A percentile compares a stretch with the other conserved stretches of the same genome.
Evolutionary conservation across 2,329 filamentous ascomycete species (phyloP).

Genomic region (Emergomyces pasteurianus): DNA sequence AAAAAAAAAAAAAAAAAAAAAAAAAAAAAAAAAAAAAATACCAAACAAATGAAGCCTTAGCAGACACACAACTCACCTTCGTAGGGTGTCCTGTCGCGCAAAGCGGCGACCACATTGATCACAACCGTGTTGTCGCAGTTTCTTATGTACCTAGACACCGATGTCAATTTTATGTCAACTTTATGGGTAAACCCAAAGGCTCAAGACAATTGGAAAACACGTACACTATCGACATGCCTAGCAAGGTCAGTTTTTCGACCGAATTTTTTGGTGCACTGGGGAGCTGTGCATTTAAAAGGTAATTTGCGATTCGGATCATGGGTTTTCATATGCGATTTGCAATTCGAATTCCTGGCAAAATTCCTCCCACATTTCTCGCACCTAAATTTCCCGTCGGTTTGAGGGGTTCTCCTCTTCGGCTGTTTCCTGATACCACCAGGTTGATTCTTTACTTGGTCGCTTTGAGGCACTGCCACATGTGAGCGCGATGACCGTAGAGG

Average conservation of each 20-base stretch:
- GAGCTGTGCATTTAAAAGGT: conserved; percentile 54
- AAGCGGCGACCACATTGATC: conserved; percentile 60
- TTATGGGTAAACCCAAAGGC: neutral
- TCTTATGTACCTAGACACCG: conserved; percentile 54
- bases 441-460: neutral
- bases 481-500: conserved; percentile 3
- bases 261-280: conserved; percentile 61
- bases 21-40: neutral
- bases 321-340: conserved; percentile 73
- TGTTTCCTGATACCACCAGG: conserved; percentile 4
- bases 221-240: conserved; percentile 43
- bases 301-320: conserved; percentile 65
- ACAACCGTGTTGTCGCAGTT: conserved; percentile 58
- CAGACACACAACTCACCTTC: conserved; percentile 46
- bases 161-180: conserved; percentile 31
- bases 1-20: too few species aligned
- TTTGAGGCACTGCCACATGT: neutral
- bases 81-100: conserved; percentile 69
- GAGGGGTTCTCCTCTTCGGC: conserved; percentile 3
- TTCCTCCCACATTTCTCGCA: conserved; percentile 66
- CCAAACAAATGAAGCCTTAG: neutral
- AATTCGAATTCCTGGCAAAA: conserved; percentile 77
- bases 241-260: conserved; percentile 69
- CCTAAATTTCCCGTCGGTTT: conserved; percentile 53
- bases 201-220: conserved; percentile 23